Conservation (phyloP, 352 stramenopile species). For the Globisporangium solare region DNA sequence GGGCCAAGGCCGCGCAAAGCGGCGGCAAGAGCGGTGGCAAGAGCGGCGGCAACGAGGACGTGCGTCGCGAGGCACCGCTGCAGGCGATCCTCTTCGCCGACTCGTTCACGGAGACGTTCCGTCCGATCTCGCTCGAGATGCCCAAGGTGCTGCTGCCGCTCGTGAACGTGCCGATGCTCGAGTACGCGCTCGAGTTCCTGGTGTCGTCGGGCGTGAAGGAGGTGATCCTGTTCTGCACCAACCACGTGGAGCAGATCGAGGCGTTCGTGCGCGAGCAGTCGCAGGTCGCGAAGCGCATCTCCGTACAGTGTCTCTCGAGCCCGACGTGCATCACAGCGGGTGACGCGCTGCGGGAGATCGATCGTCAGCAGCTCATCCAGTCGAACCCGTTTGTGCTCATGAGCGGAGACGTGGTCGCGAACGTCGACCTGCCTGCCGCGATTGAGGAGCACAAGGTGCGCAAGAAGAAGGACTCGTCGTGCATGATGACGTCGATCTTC, state of each 20-base stretch:
- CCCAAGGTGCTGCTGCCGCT: slow-evolving; percentile 95
- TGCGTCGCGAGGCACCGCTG: slow-evolving; percentile 89
- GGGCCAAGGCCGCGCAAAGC: background rate
- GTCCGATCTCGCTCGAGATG: slow-evolving; percentile 80
- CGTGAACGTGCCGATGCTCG: slow-evolving; percentile 95
- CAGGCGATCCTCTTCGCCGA: slow-evolving; percentile 97
- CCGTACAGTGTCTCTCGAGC: slow-evolving; percentile 68
- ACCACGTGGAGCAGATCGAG: slow-evolving; percentile 86
- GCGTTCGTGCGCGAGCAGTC: slow-evolving; percentile 65
- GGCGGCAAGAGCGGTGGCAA: slow-evolving; percentile 13
- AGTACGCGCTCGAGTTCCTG: slow-evolving; percentile 98
- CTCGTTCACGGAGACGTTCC: slow-evolving; percentile 93
- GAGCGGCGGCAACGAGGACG: slow-evolving; percentile 41
- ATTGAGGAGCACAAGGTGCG: slow-evolving; percentile 73
- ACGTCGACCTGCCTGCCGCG: slow-evolving; percentile 88
- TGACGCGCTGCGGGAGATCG: slow-evolving; percentile 95
- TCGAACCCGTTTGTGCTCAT: slow-evolving; percentile 98
- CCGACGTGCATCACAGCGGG: slow-evolving; percentile 88
- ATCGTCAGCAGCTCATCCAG: slow-evolving; percentile 91
- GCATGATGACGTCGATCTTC: slow-evolving; percentile 96
- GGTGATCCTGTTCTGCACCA: slow-evolving; percentile 93
- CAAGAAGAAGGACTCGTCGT: slow-evolving; percentile 88
- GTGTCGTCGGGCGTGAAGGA: slow-evolving; percentile 92
- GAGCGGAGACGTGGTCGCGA: slow-evolving; percentile 95
- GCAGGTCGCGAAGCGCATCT: slow-evolving; percentile 47